These are phyloP conservation scores for Globisporangium cylindrosporum DNA, from an alignment of 352 stramenopile genomes.

Conservation along the genomic window DNA sequence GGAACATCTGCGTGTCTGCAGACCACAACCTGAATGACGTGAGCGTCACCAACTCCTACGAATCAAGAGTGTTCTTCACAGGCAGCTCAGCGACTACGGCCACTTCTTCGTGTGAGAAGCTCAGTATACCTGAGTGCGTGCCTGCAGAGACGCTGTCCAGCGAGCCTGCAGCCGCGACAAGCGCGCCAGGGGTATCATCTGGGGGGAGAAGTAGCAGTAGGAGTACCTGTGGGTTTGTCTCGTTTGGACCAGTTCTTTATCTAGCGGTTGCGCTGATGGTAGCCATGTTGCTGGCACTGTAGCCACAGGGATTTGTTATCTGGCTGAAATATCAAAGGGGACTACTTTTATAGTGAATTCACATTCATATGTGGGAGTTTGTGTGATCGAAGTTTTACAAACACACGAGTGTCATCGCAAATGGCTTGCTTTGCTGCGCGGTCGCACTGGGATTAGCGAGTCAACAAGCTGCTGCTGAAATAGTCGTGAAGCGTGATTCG, in stretches of 20 bases:
- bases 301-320: neutral
- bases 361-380: neutral
- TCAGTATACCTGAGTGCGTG: neutral
- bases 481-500: neutral
- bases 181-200: neutral
- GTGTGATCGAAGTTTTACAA: neutral
- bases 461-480: neutral
- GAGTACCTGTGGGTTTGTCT: neutral
- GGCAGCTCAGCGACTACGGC: neutral
- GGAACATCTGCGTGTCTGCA: neutral
- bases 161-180: neutral
- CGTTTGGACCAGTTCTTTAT: neutral
- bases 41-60: neutral
- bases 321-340: too few species aligned
- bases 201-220: neutral
- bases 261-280: neutral
- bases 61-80: neutral
- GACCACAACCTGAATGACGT: conserved; percentile 1
- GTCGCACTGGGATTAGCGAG: too few species aligned
- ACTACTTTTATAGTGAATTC: too few species aligned
- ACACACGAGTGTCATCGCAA: too few species aligned
- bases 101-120: neutral
- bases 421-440: too few species aligned
- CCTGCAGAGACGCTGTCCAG: neutral
- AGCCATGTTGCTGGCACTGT: neutral